A percentile compares a stretch with the other conserved stretches of the same genome.
Conservation (phyloP, 2,329 filamentous ascomycete species). For the Botrytis elliptica region DNA sequence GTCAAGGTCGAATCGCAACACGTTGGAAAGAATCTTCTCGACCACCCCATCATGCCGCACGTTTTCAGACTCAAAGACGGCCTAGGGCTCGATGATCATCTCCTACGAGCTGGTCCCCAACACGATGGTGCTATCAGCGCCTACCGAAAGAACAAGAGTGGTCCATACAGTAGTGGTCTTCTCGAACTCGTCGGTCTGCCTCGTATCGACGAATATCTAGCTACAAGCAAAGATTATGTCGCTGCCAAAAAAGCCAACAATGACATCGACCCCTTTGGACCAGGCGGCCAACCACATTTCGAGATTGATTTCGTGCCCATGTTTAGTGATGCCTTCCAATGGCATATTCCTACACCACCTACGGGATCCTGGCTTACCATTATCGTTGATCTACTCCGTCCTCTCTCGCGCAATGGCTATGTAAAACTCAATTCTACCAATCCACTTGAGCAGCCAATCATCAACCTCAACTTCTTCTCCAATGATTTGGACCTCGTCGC, state of each 20-base stretch:
- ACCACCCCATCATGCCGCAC: slow-evolving; percentile 39
- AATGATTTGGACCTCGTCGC: slow-evolving; percentile 53
- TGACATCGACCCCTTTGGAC: slow-evolving; percentile 53
- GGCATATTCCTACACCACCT: slow-evolving; percentile 41
- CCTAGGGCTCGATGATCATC: slow-evolving; percentile 41
- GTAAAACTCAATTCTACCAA: slow-evolving; percentile 45
- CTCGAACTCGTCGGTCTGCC: slow-evolving; percentile 56
- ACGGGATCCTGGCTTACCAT: slow-evolving; percentile 52
- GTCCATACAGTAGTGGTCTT: slow-evolving; percentile 43
- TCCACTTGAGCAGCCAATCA: slow-evolving; percentile 58
- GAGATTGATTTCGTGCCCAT: slow-evolving; percentile 59
- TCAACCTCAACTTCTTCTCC: slow-evolving; percentile 38
- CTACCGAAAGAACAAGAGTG: slow-evolving; percentile 45
- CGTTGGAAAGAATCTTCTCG: slow-evolving; percentile 25
- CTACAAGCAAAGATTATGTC: slow-evolving; percentile 49
- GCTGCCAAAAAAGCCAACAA: slow-evolving; percentile 44
- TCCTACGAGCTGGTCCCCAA: slow-evolving; percentile 41
- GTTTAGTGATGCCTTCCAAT: slow-evolving; percentile 49
- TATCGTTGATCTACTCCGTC: slow-evolving; percentile 45
- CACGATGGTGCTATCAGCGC: slow-evolving; percentile 43
- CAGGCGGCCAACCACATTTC: slow-evolving; percentile 57
- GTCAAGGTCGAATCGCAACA: slow-evolving; percentile 25
- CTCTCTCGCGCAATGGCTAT: slow-evolving; percentile 44
- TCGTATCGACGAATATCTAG: slow-evolving; percentile 54
- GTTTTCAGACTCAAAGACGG: slow-evolving; percentile 46